Evolutionary conservation across 2,329 filamentous ascomycete species (phyloP), one percentile per base, ranked within the genome.

Genomic region (Colletotrichum sp.): DNA sequence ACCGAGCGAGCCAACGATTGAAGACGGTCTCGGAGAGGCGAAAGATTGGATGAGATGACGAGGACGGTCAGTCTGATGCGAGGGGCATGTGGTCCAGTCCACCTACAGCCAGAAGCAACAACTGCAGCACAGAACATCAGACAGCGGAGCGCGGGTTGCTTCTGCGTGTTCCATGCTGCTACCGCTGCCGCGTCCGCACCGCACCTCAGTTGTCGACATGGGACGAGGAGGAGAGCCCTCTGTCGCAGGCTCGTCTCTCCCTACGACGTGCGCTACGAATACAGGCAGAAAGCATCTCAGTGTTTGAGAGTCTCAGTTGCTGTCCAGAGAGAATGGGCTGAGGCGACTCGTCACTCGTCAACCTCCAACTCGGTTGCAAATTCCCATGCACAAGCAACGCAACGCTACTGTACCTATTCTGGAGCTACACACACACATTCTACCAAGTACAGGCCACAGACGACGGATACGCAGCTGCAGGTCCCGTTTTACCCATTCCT

Each of bases 291-390:
- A 21, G 10, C 18, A 60, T 36, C 24, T 60, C 13, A 32, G 26
- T 62, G 59, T 62, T 62, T 62, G 59, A 13, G 28, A 49, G 18
- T 68, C n/a, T 28, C 28, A 21, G 24, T 15, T 18, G 28, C 39
- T 52, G 36, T 9, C 30, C n/a, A 18, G n/a, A n/a, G 44, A n/a
- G 26, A 49, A 26, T 70, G 57, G 36, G 68, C 55, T 34, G 36
- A 70, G 55, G 59, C 21, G 55, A 34, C 39, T 60, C 59, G 59
- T 76, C 70, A 73, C 39, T 60, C 59, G 59, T 76, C 70, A 73
- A 73, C 69, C 64, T 76, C 70, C 64, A 68, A 76, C 70, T 73
- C 70, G 70, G 59, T 57, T 73, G 49, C 59, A 30, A 44, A 49
- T 21, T 32, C 55, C 73, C 69, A 67, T 67, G 69, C 69, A 72